Evolutionary conservation across 805 yeast species (phyloP).

Genomic region (Teunomyces barrocoloradensis): DNA sequence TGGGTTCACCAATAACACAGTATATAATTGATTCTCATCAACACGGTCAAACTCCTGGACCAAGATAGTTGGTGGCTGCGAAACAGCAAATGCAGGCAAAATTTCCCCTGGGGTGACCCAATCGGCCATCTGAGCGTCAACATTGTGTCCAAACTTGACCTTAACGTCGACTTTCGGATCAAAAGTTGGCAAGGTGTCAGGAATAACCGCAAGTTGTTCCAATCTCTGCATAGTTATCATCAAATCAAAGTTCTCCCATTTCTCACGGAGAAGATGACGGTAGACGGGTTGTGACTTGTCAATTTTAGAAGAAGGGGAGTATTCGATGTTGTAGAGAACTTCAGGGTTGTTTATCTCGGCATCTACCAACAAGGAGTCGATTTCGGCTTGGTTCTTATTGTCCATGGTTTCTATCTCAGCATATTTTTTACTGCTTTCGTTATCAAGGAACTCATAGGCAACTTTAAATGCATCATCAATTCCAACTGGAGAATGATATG

Average conservation of each 20-base stretch:
- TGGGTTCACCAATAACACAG: constrained; percentile 83
- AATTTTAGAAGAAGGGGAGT: constrained; percentile 40
- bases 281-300: constrained; percentile 80
- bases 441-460: constrained; percentile 59
- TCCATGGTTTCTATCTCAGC: constrained; percentile 14
- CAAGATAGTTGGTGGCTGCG: constrained; percentile 72
- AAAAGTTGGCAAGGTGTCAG: constrained; percentile 90
- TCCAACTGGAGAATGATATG: constrained; percentile 67
- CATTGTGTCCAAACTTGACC: constrained; percentile 69
- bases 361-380: constrained; percentile 41
- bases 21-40: constrained; percentile 55
- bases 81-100: constrained; percentile 70
- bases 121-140: constrained; percentile 50
- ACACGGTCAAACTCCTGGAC: constrained; percentile 66
- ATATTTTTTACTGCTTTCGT: constrained; percentile 45
- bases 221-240: constrained; percentile 89
- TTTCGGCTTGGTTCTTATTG: constrained; percentile 8
- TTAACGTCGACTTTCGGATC: constrained; percentile 76
- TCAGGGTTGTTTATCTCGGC: constrained; percentile 85
- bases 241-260: constrained; percentile 70
- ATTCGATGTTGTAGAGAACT: constrained; percentile 65
- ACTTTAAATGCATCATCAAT: constrained; percentile 69
- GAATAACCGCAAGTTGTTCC: constrained; percentile 80
- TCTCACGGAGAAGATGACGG: constrained; percentile 60
- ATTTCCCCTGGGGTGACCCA: constrained; percentile 79